A percentile compares a stretch with the other conserved stretches of the same genome.
Conservation (phyloP, 192 early-diverging fungal species). For the Linnemannia schmuckeri region DNA sequence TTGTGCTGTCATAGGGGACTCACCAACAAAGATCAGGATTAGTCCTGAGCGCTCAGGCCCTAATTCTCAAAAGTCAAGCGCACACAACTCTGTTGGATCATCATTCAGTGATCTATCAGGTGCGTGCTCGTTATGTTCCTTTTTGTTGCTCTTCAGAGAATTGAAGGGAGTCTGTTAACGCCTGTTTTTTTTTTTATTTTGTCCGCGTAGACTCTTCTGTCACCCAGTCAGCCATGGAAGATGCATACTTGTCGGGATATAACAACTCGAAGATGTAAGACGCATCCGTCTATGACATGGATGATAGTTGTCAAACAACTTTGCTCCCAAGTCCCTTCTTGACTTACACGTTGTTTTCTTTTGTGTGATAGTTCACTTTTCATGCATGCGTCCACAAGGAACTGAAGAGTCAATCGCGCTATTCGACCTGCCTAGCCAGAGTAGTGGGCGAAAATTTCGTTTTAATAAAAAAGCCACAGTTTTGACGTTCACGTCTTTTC, state of each 20-base stretch:
- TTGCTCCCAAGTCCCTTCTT: background rate
- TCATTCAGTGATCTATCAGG: conserved; percentile 65
- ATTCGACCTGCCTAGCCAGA: background rate
- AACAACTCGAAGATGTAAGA: conserved; percentile 67
- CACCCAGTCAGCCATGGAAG: conserved; percentile 67
- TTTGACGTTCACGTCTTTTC: background rate
- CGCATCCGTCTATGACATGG: background rate
- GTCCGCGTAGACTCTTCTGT: conserved; percentile 62
- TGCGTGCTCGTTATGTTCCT: background rate
- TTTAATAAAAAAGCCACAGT: background rate
- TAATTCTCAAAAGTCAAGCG: conserved; percentile 44
- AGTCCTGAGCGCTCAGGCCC: conserved; percentile 45
- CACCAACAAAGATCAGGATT: background rate
- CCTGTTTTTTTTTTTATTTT: background rate
- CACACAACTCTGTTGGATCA: conserved; percentile 60
- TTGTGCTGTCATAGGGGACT: background rate
- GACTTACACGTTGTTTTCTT: too few species aligned
- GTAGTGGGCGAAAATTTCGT: background rate
- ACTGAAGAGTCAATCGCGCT: background rate
- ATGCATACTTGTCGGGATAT: conserved; percentile 66
- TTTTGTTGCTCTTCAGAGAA: background rate
- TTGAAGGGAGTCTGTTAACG: background rate
- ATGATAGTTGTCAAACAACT: background rate
- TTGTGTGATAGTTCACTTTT: conserved; percentile 21
- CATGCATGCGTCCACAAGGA: conserved; percentile 26